Percentiles rank a stretch among this genome's conserved stretches.
Evolutionary conservation across 1,284 basidiomycete species (phyloP).

Genomic region (Cutaneotrichosporon mucoides): DNA sequence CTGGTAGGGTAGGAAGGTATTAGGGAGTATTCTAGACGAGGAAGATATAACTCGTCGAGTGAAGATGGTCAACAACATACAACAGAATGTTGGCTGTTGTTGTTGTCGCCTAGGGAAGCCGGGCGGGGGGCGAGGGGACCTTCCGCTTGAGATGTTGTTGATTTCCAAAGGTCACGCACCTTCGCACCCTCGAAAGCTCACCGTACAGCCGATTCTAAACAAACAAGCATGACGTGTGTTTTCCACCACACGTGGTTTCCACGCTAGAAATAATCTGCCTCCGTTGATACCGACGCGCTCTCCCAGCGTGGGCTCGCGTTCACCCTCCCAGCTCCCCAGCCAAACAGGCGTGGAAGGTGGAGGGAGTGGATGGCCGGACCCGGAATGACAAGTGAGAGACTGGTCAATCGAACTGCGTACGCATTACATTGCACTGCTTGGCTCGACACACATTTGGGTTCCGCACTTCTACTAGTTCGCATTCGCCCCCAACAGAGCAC

Average conservation of each 20-base stretch:
- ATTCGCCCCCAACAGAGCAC: background rate
- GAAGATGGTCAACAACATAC: background rate
- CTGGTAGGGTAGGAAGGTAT: no score
- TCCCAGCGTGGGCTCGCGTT: no score
- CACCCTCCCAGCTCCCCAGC: no score
- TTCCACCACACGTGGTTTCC: background rate
- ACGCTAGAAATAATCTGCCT: background rate
- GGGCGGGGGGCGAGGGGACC: no score
- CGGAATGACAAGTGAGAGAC: no score
- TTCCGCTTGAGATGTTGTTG: background rate
- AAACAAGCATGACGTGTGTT: constrained; percentile 3
- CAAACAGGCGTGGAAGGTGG: no score
- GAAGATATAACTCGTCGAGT: background rate
- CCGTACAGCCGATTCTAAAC: constrained; percentile 2
- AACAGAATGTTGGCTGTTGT: constrained; percentile 2
- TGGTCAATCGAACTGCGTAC: background rate
- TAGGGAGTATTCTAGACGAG: background rate
- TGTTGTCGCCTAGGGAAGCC: background rate
- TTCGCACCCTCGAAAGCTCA: background rate
- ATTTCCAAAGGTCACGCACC: background rate
- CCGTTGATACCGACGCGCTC: background rate
- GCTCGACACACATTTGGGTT: background rate
- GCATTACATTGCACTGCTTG: background rate
- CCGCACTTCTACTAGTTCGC: background rate
- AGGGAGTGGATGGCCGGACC: no score